Evolutionary conservation across 768 basidiomycete species (phyloP), one percentile per base, ranked within the genome.

Genomic region (Candolleomyces eurysporus): DNA sequence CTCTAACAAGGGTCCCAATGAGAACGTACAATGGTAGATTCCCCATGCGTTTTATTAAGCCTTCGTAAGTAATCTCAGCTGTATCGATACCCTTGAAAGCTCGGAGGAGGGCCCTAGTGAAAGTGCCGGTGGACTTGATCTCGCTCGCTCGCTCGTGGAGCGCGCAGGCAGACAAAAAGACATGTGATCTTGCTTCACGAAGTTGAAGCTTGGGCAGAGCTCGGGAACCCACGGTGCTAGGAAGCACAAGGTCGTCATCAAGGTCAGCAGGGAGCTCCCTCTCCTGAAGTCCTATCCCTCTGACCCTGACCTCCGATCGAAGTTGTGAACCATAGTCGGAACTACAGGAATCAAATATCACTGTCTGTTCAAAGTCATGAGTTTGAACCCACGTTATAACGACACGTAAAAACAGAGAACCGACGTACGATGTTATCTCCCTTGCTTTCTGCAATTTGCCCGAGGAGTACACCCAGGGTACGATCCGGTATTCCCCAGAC

Each of bases 351-450:
- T 68, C 67, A 16, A 65, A 62, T 8, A 68, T 63, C 14, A 66
- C 57, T 4, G 65, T 64, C 67, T 68, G 40, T 6, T 40, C 21
- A 13, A 42, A 49, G 36, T 36, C 36, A 46, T 5, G 45, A 6
- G 45, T 17, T 46, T 6, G 10, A 21, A 42, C 8, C 10, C 10
- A 42, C 8, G 42, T 8, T 17, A 21, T 16, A 16, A 2, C 26
- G 26, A 26, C 26, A 26, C 26, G 26, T 26, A 59, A 16, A 30
- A 26, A 9, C 7, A 2, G 13, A 62, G 46, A 58, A 60, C 58
- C 26, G 58, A 60, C 58, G 32, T 16, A 66, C 67, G 19, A 68
- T 66, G 54, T 68, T 68, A 46, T 65, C 55, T 16, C 67, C 67
- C 46, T 63, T 65, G 5, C 46, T 46, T n/a, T 61, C 19, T 7